Percentiles rank a stretch among this genome's conserved stretches.
Conservation (phyloP, 108 stramenopile genomes). For the Nitzschia inconspicua region DNA sequence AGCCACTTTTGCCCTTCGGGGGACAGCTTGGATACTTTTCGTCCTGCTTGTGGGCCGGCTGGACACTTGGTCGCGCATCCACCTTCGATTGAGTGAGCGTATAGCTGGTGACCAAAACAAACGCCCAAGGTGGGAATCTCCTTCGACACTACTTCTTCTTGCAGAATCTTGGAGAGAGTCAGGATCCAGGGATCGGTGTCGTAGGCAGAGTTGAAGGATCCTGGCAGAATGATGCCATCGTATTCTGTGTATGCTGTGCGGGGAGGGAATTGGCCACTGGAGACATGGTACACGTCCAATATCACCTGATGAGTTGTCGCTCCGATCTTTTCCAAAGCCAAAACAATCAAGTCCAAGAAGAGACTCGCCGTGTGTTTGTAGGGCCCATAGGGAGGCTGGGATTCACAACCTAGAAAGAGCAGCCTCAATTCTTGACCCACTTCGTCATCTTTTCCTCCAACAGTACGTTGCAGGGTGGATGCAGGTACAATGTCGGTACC, state of each 20-base stretch:
- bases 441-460: background rate
- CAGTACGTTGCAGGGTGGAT: background rate
- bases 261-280: constrained; percentile 50
- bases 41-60: constrained; percentile 46
- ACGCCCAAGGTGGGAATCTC: constrained; percentile 56
- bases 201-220: constrained; percentile 74
- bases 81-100: constrained; percentile 66
- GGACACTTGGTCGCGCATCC: constrained; percentile 31
- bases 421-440: constrained; percentile 3
- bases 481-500: background rate
- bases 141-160: constrained; percentile 45
- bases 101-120: constrained; percentile 84
- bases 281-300: constrained; percentile 49
- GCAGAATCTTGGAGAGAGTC: constrained; percentile 47
- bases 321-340: background rate
- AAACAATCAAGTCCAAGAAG: constrained; percentile 61
- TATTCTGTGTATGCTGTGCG: constrained; percentile 21
- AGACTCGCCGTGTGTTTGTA: constrained; percentile 54
- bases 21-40: constrained; percentile 3
- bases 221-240: constrained; percentile 72
- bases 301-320: background rate
- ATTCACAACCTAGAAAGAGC: constrained; percentile 64
- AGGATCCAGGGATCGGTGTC: constrained; percentile 61
- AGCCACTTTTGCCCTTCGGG: no score
- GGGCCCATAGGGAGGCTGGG: constrained; percentile 71